Percentiles rank a stretch among this genome's conserved stretches.
phyloP scores from a whole-genome alignment of 2,329 filamentous ascomycete genomes.

The Aspergillus caelatus region DNA sequence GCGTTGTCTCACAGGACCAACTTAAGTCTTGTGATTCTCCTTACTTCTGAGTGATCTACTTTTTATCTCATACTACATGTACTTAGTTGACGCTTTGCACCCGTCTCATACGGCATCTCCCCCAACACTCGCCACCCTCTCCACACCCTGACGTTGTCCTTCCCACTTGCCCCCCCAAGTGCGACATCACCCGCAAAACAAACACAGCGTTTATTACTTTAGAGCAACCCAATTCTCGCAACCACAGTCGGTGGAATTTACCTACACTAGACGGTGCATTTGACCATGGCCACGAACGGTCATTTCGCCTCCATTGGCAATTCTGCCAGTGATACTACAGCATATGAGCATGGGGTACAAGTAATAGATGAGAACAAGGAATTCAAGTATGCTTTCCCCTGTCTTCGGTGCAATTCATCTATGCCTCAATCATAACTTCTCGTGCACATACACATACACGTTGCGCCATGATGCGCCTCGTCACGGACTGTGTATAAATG shows the following conservation, averaged over 20 bases:
- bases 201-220: not conserved
- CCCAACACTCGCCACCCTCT: slow-evolving; percentile 11
- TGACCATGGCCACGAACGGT: slow-evolving; percentile 47
- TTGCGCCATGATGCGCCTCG: not conserved
- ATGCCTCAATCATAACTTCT: not conserved
- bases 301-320: slow-evolving; percentile 49
- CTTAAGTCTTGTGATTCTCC: slow-evolving; percentile 16
- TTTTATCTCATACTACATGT: slow-evolving; percentile 5
- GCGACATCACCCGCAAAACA: slow-evolving; percentile 2
- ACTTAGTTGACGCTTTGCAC: not conserved
- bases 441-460: not conserved
- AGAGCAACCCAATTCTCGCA: not conserved
- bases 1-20: slow-evolving; percentile 1
- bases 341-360: slow-evolving; percentile 91
- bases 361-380: slow-evolving; percentile 95
- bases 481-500: not conserved
- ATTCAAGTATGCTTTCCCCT: slow-evolving; percentile 74
- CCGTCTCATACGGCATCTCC: not conserved
- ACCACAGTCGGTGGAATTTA: not conserved
- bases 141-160: slow-evolving; percentile 21
- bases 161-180: not conserved
- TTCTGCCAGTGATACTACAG: slow-evolving; percentile 38
- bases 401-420: not conserved
- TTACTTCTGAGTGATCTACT: not conserved
- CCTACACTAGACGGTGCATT: slow-evolving; percentile 4